These are phyloP conservation scores for Penicillium arizonense DNA, from an alignment of 495 filamentous ascomycete genomes.

Conservation along the genomic window DNA sequence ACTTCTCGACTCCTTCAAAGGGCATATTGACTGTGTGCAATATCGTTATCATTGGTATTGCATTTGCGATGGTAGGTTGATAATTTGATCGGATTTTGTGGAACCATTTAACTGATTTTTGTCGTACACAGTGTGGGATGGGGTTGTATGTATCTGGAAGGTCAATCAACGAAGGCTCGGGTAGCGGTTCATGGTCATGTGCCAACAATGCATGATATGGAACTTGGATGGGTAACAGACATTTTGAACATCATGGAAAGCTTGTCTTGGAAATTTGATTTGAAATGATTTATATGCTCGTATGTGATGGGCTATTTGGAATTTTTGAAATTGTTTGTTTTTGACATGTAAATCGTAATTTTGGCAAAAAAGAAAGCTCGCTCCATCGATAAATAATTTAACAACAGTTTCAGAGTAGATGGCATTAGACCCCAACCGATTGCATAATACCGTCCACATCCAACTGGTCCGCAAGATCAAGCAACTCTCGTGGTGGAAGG, in stretches of 20 bases:
- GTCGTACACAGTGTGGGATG: constrained; percentile 28
- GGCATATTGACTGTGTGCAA: not conserved
- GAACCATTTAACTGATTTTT: not conserved
- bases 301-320: no score
- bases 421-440: constrained; percentile 12
- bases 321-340: no score
- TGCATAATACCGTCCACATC: constrained; percentile 32
- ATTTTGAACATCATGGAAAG: no score
- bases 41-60: not conserved
- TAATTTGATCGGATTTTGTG: no score
- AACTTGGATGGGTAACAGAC: not conserved
- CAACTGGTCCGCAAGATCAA: constrained; percentile 31
- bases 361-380: no score
- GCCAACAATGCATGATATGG: constrained; percentile 17
- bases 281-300: not conserved
- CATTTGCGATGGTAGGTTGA: not conserved
- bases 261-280: no score
- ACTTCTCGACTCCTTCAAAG: no score
- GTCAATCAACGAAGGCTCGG: constrained; percentile 37
- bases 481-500: constrained; percentile 24
- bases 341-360: no score
- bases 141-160: constrained; percentile 41
- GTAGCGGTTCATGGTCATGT: constrained; percentile 32
- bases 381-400: not conserved
- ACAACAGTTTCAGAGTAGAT: not conserved